phyloP scores from a whole-genome alignment of 2,329 filamentous ascomycete genomes.

The Verticillium alfalfae region DNA sequence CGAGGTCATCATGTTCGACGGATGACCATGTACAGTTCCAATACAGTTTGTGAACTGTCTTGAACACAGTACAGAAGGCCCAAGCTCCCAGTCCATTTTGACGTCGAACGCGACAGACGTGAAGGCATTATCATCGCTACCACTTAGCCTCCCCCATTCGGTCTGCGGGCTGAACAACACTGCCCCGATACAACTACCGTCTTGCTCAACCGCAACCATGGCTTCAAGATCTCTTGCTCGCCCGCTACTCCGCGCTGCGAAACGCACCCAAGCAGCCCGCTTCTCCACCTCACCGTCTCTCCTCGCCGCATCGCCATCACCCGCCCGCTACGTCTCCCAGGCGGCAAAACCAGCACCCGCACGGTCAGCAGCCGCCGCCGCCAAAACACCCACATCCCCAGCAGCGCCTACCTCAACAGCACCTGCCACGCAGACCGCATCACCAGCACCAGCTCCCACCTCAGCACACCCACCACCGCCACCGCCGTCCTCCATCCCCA shows the following conservation, averaged over 20 bases:
- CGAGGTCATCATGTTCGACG: not conserved
- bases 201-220: conserved; percentile 2
- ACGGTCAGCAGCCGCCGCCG: not conserved
- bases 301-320: not conserved
- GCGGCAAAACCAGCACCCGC: conserved; percentile 1
- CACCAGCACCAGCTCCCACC: conserved; percentile 1
- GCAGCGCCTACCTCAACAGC: not conserved
- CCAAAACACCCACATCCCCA: not conserved
- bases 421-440: not conserved
- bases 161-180: not conserved
- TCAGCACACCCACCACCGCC: conserved; percentile 6
- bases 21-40: not conserved
- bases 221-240: conserved; percentile 7
- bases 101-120: not conserved
- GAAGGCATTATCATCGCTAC: not conserved
- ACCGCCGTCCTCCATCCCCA: conserved; percentile 5
- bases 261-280: not conserved
- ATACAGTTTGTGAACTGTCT: not conserved
- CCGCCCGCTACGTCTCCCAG: not conserved
- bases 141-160: not conserved
- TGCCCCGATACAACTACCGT: not conserved
- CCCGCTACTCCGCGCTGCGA: conserved; percentile 6
- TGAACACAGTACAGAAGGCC: not conserved
- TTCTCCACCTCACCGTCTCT: conserved; percentile 1
- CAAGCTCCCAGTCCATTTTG: not conserved